A percentile compares a stretch with the other conserved stretches of the same genome.
These are phyloP conservation scores for Alnus glutinosa DNA, from an alignment of 306 rosid genomes.

Conservation along the genomic window DNA sequence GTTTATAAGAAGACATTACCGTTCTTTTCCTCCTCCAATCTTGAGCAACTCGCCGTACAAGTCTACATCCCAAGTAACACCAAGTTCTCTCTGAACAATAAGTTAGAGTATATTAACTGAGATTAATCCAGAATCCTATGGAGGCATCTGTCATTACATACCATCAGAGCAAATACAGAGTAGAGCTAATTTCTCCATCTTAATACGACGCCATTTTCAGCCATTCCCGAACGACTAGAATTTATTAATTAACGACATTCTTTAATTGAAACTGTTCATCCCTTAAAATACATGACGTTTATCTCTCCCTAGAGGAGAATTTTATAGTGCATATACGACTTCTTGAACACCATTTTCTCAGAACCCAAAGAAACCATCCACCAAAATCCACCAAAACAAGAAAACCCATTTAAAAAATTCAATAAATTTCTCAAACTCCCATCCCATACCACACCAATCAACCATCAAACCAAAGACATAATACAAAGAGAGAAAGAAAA, in stretches of 20 bases:
- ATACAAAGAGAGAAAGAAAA: background rate
- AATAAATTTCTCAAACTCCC: background rate
- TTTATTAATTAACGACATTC: background rate
- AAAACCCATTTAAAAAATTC: slow-evolving; percentile 1
- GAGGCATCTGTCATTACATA: slow-evolving; percentile 6
- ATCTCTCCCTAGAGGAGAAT: too few relatives aligned
- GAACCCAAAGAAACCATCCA: background rate
- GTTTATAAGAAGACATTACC: slow-evolving; percentile 39
- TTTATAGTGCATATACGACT: too few relatives aligned
- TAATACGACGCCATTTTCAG: background rate
- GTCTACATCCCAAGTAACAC: slow-evolving; percentile 91
- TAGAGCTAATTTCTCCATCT: background rate
- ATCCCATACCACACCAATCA: background rate
- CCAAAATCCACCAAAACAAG: background rate
- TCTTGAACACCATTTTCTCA: background rate
- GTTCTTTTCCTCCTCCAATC: slow-evolving; percentile 99
- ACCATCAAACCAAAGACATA: background rate
- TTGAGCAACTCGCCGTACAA: slow-evolving; percentile 94
- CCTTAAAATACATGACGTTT: too few relatives aligned
- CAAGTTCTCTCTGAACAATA: slow-evolving; percentile 70
- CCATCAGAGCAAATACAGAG: slow-evolving; percentile 7
- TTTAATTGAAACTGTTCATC: too few relatives aligned
- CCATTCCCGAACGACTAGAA: background rate
- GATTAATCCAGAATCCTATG: slow-evolving; percentile 9
- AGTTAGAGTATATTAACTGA: background rate